Evolutionary conservation across 176 grass and related monocot genomes (phyloP), one percentile per base, ranked within the genome.

Genomic region (Hyparrhenia diplandra): DNA sequence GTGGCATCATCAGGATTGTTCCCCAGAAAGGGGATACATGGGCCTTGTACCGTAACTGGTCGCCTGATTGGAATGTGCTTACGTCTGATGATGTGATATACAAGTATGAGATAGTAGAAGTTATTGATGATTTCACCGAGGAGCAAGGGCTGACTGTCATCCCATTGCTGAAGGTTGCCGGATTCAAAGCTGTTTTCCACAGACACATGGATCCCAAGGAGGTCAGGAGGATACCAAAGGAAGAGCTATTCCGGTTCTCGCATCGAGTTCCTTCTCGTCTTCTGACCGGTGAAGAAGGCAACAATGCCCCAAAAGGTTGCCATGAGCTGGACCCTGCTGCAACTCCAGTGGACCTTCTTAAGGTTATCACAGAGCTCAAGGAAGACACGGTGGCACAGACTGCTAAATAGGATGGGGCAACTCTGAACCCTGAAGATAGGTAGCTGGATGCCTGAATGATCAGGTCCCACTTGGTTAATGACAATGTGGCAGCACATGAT

Each of bases 171-270:
- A 98, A 98, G 83, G 90, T 98, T 66, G 90, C 92, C 74, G 92
- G 96, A 73, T 98, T 98, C 80, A 98, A 95, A 84, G 87, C 96
- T 43, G 92, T 93, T n/a, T n/a, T n/a, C n/a, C n/a, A n/a, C n/a
- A n/a, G n/a, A n/a, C n/a, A n/a, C n/a, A n/a, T n/a, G n/a, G n/a
- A n/a, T n/a, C n/a, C n/a, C n/a, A n/a, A n/a, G n/a, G n/a, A n/a
- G n/a, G n/a, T n/a, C n/a, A n/a, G n/a, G n/a, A n/a, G n/a, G n/a
- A n/a, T n/a, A n/a, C n/a, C n/a, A n/a, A n/a, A n/a, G n/a, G n/a
- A n/a, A n/a, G n/a, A n/a, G n/a, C n/a, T n/a, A n/a, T n/a, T n/a
- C n/a, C n/a, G n/a, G n/a, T n/a, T n/a, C n/a, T n/a, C n/a, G n/a
- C n/a, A n/a, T n/a, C n/a, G n/a, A n/a, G n/a, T n/a, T n/a, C n/a